Base-by-base conservation (phyloP, 1,284 basidiomycete genomes). In the Boletus smithii region DNA sequence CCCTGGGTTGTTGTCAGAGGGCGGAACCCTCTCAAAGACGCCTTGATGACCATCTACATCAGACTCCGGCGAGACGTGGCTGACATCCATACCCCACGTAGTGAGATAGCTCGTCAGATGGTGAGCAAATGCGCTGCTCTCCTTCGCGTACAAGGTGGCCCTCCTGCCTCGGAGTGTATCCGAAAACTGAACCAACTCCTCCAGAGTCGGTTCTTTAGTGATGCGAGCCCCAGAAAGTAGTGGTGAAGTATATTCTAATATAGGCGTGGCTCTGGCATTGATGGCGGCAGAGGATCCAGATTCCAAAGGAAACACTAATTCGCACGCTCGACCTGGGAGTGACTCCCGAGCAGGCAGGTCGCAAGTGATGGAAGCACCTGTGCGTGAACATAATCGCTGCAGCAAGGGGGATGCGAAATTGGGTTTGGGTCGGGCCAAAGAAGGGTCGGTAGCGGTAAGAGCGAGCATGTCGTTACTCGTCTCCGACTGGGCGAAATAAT, bases 81-180 rank as follows among this genome's bases (percentile, higher is more conserved):
- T 85, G 36, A 97, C 85, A 59, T 95, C 91, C 78, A 97, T 79
- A 14, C 92, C 92, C 93, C 94, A 97, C 4, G 88, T 80, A n/a
- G 88, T 89, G 47, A 97, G 77, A 67, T 95, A 95, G 56, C 85
- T 88, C 29, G 91, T 92, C 22, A 97, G 73, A 65, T 95, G 91
- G 42, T 89, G 86, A 0, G 92, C 92, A 60, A 97, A 97, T 0
- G 85, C 80, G 35, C 89, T 90, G 49, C 80, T 81, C 11, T 88
- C 77, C 57, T 81, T 86, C 6, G 94, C 91, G 59, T 94, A 88
- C 14, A 97, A 70, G 0, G 79, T 81, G 0, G 87, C 91, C 57
- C 81, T 87, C 65, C 85, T 90, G 5, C 91, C 90, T 53, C 84
- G 81, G 36, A 97, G 69, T 3, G 79, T 82, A 48, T 93, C 89